These are phyloP conservation scores for Pseudocercospora fijiensis DNA, from an alignment of 2,329 filamentous ascomycete species.

Conservation along the genomic window DNA sequence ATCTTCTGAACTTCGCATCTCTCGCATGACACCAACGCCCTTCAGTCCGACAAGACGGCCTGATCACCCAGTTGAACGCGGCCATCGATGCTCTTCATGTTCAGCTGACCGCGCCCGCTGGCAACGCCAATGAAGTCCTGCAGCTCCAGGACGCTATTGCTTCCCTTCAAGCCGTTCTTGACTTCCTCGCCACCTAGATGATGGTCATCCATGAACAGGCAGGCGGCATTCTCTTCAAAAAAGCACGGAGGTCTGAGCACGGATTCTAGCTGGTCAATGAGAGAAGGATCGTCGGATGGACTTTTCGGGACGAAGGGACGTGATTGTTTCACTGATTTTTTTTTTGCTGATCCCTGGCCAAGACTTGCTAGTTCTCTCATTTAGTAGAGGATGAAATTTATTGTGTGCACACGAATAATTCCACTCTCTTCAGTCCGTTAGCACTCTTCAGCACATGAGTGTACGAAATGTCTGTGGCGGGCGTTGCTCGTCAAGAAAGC, in stretches of 20 bases:
- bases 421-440: slow-evolving; percentile 20
- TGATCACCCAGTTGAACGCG: neutral
- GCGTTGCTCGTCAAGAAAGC: neutral
- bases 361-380: neutral
- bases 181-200: neutral
- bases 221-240: neutral
- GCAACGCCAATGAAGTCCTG: neutral
- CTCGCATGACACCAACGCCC: neutral
- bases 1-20: neutral
- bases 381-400: neutral
- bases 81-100: neutral
- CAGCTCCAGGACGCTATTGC: neutral
- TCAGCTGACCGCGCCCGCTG: neutral
- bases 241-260: neutral
- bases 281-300: neutral
- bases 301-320: neutral
- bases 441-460: neutral
- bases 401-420: neutral
- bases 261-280: neutral
- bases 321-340: neutral
- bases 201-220: no score
- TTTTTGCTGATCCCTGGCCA: neutral
- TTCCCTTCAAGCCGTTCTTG: neutral
- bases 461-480: neutral
- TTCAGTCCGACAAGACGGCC: neutral